phyloP scores from a whole-genome alignment of 2,329 filamentous ascomycete species.

The Colletotrichum sansevieriae region DNA sequence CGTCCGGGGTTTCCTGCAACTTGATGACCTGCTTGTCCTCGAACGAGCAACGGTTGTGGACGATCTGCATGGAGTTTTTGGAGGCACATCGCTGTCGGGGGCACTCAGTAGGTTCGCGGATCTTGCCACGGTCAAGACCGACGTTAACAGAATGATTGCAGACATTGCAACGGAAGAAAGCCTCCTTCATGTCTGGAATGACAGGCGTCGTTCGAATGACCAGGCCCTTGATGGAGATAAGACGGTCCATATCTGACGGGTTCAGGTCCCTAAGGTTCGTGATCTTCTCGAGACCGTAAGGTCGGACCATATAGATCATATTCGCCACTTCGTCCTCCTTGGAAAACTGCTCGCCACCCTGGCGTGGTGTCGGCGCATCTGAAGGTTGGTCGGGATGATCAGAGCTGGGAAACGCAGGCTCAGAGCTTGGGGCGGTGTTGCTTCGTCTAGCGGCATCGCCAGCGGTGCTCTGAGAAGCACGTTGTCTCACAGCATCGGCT shows the following conservation, averaged over 20 bases:
- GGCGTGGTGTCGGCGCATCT: constrained; percentile 54
- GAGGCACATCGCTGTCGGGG: constrained; percentile 84
- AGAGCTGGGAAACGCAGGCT: constrained; percentile 83
- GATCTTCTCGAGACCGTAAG: constrained; percentile 87
- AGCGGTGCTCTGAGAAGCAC: constrained; percentile 70
- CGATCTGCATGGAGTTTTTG: constrained; percentile 97
- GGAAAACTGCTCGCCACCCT: constrained; percentile 64
- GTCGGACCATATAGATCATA: constrained; percentile 86
- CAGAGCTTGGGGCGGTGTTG: constrained; percentile 72
- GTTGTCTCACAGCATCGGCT: constrained; percentile 79
- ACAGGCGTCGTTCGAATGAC: constrained; percentile 96
- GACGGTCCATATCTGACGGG: constrained; percentile 86
- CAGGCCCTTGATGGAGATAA: constrained; percentile 93
- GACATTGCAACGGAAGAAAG: constrained; percentile 95
- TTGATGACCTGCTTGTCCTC: constrained; percentile 99
- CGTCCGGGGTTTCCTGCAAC: constrained; percentile 96
- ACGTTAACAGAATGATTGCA: constrained; percentile 94
- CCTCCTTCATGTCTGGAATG: constrained; percentile 99
- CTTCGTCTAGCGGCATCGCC: constrained; percentile 53
- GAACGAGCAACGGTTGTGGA: constrained; percentile 95
- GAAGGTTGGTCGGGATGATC: constrained; percentile 71
- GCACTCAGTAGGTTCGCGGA: constrained; percentile 92
- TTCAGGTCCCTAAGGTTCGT: constrained; percentile 96
- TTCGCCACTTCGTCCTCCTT: constrained; percentile 86
- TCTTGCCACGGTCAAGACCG: constrained; percentile 94